Evolutionary conservation across 2,329 filamentous ascomycete genomes (phyloP).

Genomic region (Bertia moriformis): DNA sequence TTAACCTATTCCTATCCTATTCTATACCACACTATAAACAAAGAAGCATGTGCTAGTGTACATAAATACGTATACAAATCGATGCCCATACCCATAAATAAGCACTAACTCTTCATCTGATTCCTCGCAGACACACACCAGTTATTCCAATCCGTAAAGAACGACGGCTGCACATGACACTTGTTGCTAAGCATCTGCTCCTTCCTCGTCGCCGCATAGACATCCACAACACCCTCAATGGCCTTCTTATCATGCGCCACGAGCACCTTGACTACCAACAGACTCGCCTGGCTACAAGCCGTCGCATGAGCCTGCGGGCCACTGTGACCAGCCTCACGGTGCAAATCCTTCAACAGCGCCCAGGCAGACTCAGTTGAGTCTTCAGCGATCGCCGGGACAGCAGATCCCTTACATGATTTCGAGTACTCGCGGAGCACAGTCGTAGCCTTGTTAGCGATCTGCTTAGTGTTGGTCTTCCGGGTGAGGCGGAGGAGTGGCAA

Average conservation of each 20-base stretch:
- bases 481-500: constrained; percentile 39
- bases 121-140: constrained; percentile 1
- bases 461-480: constrained; percentile 37
- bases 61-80: too few species aligned
- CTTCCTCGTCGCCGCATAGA: constrained; percentile 20
- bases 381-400: constrained; percentile 26
- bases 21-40: too few species aligned
- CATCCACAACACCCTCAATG: constrained; percentile 18
- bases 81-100: too few species aligned
- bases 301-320: constrained; percentile 34
- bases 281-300: constrained; percentile 34
- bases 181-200: background rate
- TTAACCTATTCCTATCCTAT: constrained; percentile 11
- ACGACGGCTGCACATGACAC: background rate
- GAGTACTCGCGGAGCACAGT: constrained; percentile 39
- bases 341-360: constrained; percentile 32
- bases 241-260: constrained; percentile 18
- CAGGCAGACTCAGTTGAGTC: constrained; percentile 21
- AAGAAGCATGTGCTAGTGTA: too few species aligned
- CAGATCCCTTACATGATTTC: constrained; percentile 36
- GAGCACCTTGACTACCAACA: constrained; percentile 28
- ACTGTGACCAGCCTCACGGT: constrained; percentile 27
- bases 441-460: constrained; percentile 38
- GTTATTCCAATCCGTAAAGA: constrained; percentile 1
- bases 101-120: constrained; percentile 1